Evolutionary conservation across 352 stramenopile genomes (phyloP).

Genomic region (Phytophthora cactorum): DNA sequence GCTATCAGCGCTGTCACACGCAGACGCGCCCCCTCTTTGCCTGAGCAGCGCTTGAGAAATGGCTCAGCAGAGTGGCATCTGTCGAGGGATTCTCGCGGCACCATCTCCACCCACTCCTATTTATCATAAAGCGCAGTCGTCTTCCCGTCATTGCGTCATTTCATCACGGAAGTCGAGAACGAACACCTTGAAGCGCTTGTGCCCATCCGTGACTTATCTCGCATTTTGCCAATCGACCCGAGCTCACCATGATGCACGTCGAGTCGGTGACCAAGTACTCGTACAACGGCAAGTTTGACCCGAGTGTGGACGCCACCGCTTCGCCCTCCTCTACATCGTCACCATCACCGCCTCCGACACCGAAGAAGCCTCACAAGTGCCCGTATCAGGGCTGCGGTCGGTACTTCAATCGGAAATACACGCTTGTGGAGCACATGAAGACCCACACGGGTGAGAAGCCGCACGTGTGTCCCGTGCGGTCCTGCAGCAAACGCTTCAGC

Average conservation of each 20-base stretch:
- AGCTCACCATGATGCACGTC: slow-evolving; percentile 23
- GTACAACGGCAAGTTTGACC: slow-evolving; percentile 8
- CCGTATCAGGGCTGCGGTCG: slow-evolving; percentile 26
- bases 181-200: slow-evolving; percentile 8
- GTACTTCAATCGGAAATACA: slow-evolving; percentile 58
- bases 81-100: slow-evolving; percentile 15
- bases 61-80: slow-evolving; percentile 26
- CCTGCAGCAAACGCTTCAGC: slow-evolving; percentile 59
- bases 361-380: slow-evolving; percentile 29
- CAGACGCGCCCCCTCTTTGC: slow-evolving; percentile 4
- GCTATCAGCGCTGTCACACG: slow-evolving; percentile 25
- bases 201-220: slow-evolving; percentile 13
- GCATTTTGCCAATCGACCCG: slow-evolving; percentile 26
- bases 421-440: slow-evolving; percentile 60
- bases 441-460: slow-evolving; percentile 63
- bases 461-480: slow-evolving; percentile 44
- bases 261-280: slow-evolving; percentile 25
- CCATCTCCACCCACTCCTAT: slow-evolving; percentile 20
- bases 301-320: not conserved
- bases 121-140: slow-evolving; percentile 13
- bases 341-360: not conserved
- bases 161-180: slow-evolving; percentile 3
- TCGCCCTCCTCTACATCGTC: slow-evolving; percentile 17
- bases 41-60: slow-evolving; percentile 27
- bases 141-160: slow-evolving; percentile 33